These are phyloP conservation scores for Phylloporus scabripes DNA, from an alignment of 768 basidiomycete species.

Conservation along the genomic window DNA sequence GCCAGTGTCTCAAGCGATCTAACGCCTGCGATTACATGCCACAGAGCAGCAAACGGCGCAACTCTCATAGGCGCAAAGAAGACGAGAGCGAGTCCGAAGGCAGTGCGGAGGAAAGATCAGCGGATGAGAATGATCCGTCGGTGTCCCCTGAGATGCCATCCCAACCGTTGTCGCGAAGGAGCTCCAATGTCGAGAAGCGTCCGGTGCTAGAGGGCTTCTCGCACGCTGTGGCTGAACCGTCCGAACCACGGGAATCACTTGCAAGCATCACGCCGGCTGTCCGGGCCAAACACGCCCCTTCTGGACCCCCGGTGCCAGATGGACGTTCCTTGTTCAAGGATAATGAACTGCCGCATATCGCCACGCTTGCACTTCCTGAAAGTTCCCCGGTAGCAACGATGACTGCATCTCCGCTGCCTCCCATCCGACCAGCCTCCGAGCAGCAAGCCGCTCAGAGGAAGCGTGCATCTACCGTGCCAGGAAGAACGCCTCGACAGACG, in stretches of 20 bases:
- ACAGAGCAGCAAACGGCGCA: constrained; percentile 65
- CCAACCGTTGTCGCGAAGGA: constrained; percentile 33
- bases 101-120: constrained; percentile 56
- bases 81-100: constrained; percentile 56
- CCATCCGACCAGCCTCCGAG: constrained; percentile 61
- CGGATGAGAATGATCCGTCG: constrained; percentile 45
- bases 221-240: constrained; percentile 27
- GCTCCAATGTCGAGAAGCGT: constrained; percentile 34
- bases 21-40: constrained; percentile 79
- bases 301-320: constrained; percentile 22
- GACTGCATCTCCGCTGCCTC: constrained; percentile 60
- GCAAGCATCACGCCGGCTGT: constrained; percentile 33
- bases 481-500: constrained; percentile 50
- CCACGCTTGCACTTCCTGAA: constrained; percentile 59
- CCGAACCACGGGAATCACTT: constrained; percentile 44
- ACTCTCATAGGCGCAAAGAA: constrained; percentile 56
- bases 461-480: constrained; percentile 64
- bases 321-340: constrained; percentile 49
- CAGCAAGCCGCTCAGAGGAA: constrained; percentile 64
- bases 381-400: constrained; percentile 50
- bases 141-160: constrained; percentile 49
- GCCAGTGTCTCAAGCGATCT: constrained; percentile 74
- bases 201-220: constrained; percentile 30
- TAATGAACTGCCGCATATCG: constrained; percentile 66
- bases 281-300: constrained; percentile 26